A percentile compares a stretch with the other conserved stretches of the same genome.
Conservation (phyloP, 2,329 filamentous ascomycete species). For the Neofusicoccum sp. region DNA sequence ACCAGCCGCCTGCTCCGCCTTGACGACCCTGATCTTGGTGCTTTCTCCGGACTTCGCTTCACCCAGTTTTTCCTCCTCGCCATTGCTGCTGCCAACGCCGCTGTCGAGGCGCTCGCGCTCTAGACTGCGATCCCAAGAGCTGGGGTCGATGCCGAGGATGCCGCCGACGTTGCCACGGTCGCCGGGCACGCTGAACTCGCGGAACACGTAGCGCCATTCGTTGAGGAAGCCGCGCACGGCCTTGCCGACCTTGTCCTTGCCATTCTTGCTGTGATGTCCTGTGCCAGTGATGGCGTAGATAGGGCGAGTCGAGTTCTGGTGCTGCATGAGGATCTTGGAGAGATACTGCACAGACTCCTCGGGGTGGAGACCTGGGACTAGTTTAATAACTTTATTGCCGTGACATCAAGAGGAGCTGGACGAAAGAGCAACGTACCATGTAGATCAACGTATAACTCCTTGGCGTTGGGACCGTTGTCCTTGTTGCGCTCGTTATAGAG, state of each 20-base stretch:
- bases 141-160: conserved; percentile 66
- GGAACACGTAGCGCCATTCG: conserved; percentile 93
- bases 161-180: conserved; percentile 80
- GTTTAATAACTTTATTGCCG: not conserved
- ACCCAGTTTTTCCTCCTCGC: conserved; percentile 23
- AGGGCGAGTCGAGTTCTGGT: conserved; percentile 69
- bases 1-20: conserved; percentile 40
- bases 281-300: conserved; percentile 97
- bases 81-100: conserved; percentile 32
- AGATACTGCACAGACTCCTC: conserved; percentile 96
- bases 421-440: conserved; percentile 58
- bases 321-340: conserved; percentile 82
- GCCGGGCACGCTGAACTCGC: conserved; percentile 95
- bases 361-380: conserved; percentile 74
- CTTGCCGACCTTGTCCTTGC: conserved; percentile 97
- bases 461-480: conserved; percentile 54
- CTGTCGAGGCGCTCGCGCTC: conserved; percentile 27
- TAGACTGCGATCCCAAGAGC: conserved; percentile 56
- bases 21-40: conserved; percentile 38
- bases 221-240: conserved; percentile 88
- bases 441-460: conserved; percentile 91
- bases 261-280: conserved; percentile 96
- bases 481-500: conserved; percentile 94
- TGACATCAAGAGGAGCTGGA: not conserved
- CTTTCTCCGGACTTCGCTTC: conserved; percentile 33